Evolutionary conservation across 2,329 filamentous ascomycete genomes (phyloP), one percentile per base, ranked within the genome.

Genomic region (Calonectria multiphialidica): DNA sequence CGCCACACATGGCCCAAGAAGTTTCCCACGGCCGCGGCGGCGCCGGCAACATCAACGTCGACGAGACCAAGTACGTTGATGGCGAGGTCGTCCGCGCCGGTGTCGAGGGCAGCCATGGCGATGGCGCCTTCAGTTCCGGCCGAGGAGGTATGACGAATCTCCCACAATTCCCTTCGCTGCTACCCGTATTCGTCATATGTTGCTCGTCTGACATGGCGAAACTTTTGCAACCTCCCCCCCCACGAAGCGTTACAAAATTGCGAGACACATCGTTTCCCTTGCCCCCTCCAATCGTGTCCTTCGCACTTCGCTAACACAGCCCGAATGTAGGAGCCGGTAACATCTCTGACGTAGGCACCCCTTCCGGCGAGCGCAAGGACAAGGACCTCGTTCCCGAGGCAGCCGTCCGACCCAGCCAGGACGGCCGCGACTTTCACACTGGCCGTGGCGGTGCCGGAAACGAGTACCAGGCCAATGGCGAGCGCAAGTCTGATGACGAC

Each of bases 391-490:
- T 92, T 21, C 89, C 90, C 50, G 87, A 89, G 59, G 84, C 80
- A 21, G 90, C 90, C 25, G 80, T 86, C 63, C 88, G 89, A 30
- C 83, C 85, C 33, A 87, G 84, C 78, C 82, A 83, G 61, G 87
- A 90, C 18, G 83, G 84, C 65, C 80, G 82, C 70, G 88, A 90
- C 79, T 88, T 86, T 81, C 90, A 92, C 83, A 88, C 87, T 47
- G 90, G 90, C 69, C 90, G 90, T 37, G 90, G 90, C 78, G 90
- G 90, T 70, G 89, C 88, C 12, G 90, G 90, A 64, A 92, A 92
- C 80, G 88, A 74, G 47, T 70, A 88, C 80, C 84, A 87, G 76
- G 75, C 84, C 55, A 80, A 79, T 42, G 74, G 76, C 70, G 80
- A 83, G 72, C 80, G 81, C 76, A 79, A 79, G 67, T 72, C 79